Conservation (phyloP, 2,329 filamentous ascomycete genomes). For the Chaetomiaceae sp. region DNA sequence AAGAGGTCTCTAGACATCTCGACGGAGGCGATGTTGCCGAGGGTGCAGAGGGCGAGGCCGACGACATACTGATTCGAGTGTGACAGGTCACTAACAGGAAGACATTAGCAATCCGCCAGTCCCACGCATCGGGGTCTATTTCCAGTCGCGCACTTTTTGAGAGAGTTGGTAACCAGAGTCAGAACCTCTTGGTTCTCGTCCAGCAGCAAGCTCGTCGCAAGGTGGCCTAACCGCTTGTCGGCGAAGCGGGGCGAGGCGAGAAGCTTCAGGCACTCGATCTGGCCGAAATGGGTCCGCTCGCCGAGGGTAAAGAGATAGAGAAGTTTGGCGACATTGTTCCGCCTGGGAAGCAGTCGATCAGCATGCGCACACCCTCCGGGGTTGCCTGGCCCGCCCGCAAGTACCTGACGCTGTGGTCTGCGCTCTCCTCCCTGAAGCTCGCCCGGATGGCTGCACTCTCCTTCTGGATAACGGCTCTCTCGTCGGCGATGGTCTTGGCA, state of each 20-base stretch:
- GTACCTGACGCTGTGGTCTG: slow-evolving; percentile 85
- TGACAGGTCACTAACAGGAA: slow-evolving; percentile 69
- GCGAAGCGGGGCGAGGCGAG: slow-evolving; percentile 95
- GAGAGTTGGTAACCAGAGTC: slow-evolving; percentile 93
- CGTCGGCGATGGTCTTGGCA: slow-evolving; percentile 97
- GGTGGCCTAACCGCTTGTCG: slow-evolving; percentile 91
- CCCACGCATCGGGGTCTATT: too few relatives aligned
- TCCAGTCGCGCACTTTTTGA: slow-evolving; percentile 95
- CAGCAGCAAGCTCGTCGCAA: slow-evolving; percentile 91
- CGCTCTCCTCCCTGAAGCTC: slow-evolving; percentile 95
- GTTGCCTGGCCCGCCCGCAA: slow-evolving; percentile 27
- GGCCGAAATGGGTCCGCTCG: slow-evolving; percentile 95
- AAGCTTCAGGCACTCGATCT: slow-evolving; percentile 98
- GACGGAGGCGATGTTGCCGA: slow-evolving; percentile 95
- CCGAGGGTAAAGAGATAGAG: slow-evolving; percentile 97
- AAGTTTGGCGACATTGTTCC: slow-evolving; percentile 98
- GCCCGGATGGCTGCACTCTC: slow-evolving; percentile 96
- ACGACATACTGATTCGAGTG: slow-evolving; percentile 99
- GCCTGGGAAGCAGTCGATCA: slow-evolving; percentile 48
- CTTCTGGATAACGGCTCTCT: slow-evolving; percentile 96
- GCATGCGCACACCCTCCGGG: background rate
- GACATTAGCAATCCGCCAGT: slow-evolving; percentile 33
- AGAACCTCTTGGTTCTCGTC: slow-evolving; percentile 99
- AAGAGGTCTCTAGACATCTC: slow-evolving; percentile 99
- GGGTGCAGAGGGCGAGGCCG: slow-evolving; percentile 88